These are phyloP conservation scores for Chaetomium globosum DNA, from an alignment of 2,329 filamentous ascomycete species.

Conservation along the genomic window DNA sequence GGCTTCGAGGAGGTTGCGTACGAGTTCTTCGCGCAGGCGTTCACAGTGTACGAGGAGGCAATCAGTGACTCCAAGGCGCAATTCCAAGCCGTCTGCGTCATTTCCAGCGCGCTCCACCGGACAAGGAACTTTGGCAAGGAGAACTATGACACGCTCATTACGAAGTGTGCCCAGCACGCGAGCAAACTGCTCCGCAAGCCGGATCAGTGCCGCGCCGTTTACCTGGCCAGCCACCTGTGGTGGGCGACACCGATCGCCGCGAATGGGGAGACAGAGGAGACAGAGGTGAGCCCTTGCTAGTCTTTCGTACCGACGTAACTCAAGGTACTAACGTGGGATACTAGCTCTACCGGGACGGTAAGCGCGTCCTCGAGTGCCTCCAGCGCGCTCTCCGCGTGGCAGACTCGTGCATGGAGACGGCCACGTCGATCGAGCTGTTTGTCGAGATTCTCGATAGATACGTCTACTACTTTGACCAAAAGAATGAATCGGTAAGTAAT, in stretches of 20 bases:
- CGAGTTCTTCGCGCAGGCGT: slow-evolving; percentile 97
- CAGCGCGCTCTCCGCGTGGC: slow-evolving; percentile 94
- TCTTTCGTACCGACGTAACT: background rate
- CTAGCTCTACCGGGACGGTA: slow-evolving; percentile 93
- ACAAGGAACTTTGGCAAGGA: slow-evolving; percentile 91
- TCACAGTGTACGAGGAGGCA: slow-evolving; percentile 95
- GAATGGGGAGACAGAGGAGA: slow-evolving; percentile 78
- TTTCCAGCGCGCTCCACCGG: slow-evolving; percentile 85
- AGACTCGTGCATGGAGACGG: slow-evolving; percentile 98
- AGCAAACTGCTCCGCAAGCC: slow-evolving; percentile 97
- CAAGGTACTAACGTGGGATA: slow-evolving; percentile 26
- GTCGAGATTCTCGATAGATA: slow-evolving; percentile 98
- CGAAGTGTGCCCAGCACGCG: slow-evolving; percentile 93
- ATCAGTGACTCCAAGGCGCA: slow-evolving; percentile 95
- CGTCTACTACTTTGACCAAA: slow-evolving; percentile 98
- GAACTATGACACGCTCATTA: slow-evolving; percentile 98
- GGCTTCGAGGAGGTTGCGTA: slow-evolving; percentile 96
- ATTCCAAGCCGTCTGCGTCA: slow-evolving; percentile 95
- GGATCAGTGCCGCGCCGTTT: slow-evolving; percentile 95
- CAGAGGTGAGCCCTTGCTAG: slow-evolving; percentile 63
- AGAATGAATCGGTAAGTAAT: slow-evolving; percentile 80
- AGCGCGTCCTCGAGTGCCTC: slow-evolving; percentile 92
- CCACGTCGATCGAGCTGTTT: slow-evolving; percentile 94
- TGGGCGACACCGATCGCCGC: slow-evolving; percentile 86
- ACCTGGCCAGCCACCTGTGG: slow-evolving; percentile 95